Conservation (phyloP, 1,139 yeast genomes). For the Geotrichum carabidarum region DNA sequence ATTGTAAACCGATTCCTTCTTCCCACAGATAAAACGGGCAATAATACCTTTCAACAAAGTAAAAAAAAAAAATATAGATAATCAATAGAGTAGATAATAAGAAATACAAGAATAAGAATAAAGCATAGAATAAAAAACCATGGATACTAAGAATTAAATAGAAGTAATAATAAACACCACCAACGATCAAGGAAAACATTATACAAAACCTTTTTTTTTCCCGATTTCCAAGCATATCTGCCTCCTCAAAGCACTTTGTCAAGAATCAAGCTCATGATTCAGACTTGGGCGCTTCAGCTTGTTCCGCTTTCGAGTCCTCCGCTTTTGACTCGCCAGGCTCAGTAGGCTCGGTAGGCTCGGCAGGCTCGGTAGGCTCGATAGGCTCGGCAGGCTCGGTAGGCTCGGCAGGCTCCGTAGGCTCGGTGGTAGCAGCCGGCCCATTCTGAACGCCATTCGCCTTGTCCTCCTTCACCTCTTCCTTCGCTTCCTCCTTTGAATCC, state of each 20-base stretch:
- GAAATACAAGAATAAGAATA: neutral
- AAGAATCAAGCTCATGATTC: neutral
- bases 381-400: neutral
- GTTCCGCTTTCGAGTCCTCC: neutral
- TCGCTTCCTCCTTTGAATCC: neutral
- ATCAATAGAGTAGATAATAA: neutral
- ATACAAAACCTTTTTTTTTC: neutral
- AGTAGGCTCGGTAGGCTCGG: neutral
- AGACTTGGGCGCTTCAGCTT: neutral
- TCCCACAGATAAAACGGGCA: too few relatives aligned
- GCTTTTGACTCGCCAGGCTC: neutral
- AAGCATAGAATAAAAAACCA: neutral
- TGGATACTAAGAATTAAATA: neutral
- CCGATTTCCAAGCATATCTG: too few relatives aligned
- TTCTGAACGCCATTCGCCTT: slow-evolving; percentile 17
- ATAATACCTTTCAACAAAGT: neutral
- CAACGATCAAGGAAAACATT: neutral
- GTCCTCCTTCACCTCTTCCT: slow-evolving; percentile 7
- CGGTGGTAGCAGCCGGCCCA: neutral
- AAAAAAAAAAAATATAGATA: too few relatives aligned
- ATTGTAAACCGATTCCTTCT: too few relatives aligned
- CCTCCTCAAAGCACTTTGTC: too few relatives aligned
- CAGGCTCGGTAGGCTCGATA: neutral
- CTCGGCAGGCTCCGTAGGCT: neutral
- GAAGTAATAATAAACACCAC: neutral